Evolutionary conservation across 148 eudicot genomes (phyloP).

Genomic region (Chenopodium album): DNA sequence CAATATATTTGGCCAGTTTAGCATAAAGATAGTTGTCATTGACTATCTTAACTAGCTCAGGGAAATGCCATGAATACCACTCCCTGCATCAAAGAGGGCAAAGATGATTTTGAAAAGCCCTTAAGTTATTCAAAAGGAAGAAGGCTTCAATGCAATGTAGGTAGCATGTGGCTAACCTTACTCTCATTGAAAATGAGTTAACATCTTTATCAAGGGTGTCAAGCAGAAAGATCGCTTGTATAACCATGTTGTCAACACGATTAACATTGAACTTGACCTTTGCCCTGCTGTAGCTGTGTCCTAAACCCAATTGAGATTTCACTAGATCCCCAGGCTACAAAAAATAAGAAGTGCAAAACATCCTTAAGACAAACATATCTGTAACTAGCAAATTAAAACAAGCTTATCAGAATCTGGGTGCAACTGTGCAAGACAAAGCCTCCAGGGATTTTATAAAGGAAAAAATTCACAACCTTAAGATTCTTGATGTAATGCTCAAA

Average conservation of each 20-base stretch:
- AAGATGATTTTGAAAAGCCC: neutral
- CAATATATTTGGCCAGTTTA: constrained; percentile 71
- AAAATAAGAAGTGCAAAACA: constrained; percentile 5
- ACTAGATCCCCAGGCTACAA: constrained; percentile 86
- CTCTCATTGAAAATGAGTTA: constrained; percentile 96
- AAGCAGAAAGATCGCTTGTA: constrained; percentile 92
- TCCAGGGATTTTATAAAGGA: neutral
- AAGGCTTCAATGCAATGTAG: neutral
- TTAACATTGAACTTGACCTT: constrained; percentile 99
- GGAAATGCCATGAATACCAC: constrained; percentile 99
- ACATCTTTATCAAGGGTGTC: constrained; percentile 96
- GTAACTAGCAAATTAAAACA: neutral
- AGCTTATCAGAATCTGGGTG: neutral
- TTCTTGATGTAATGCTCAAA: constrained; percentile 73
- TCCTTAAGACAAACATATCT: neutral
- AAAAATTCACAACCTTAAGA: constrained; percentile 58
- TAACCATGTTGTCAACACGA: constrained; percentile 97
- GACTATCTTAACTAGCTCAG: constrained; percentile 83
- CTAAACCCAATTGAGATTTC: constrained; percentile 94
- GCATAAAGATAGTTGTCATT: constrained; percentile 91
- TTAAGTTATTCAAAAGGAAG: neutral
- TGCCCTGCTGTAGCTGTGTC: constrained; percentile 96
- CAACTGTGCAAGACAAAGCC: neutral
- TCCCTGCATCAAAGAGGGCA: constrained; percentile 50
- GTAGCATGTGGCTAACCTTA: constrained; percentile 56